A percentile compares a stretch with the other conserved stretches of the same genome.
Conservation (phyloP, 2,329 filamentous ascomycete species). For the Hypoxylon sp. region DNA sequence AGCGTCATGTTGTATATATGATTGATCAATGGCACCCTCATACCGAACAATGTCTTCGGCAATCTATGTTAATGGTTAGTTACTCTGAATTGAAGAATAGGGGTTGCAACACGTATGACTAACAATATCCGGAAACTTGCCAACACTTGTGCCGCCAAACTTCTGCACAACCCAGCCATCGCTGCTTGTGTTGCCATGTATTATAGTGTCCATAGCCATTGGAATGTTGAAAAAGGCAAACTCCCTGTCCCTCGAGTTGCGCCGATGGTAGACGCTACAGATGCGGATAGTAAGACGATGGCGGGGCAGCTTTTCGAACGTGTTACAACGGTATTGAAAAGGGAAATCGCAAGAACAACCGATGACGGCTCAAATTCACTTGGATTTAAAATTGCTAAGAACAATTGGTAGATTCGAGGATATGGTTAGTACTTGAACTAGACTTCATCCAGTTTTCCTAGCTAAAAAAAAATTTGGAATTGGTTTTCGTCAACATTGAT, state of each 20-base stretch:
- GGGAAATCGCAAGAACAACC: not conserved
- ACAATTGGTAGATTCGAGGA: not conserved
- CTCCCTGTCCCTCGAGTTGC: not conserved
- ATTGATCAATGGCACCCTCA: conserved; percentile 40
- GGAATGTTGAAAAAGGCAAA: conserved; percentile 7
- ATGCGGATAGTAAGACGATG: conserved; percentile 16
- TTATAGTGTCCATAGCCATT: conserved; percentile 33
- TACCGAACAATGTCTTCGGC: conserved; percentile 75
- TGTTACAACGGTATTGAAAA: not conserved
- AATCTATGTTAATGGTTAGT: conserved; percentile 53
- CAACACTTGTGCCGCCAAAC: conserved; percentile 93
- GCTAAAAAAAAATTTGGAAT: conserved; percentile 19
- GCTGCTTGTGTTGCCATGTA: conserved; percentile 44
- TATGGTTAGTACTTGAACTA: too few species aligned
- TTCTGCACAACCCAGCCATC: conserved; percentile 88
- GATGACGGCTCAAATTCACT: too few species aligned
- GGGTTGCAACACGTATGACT: conserved; percentile 48
- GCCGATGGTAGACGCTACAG: conserved; percentile 19
- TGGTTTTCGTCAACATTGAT: conserved; percentile 13
- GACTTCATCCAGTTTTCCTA: too few species aligned
- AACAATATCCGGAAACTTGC: conserved; percentile 84
- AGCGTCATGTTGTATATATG: conserved; percentile 22
- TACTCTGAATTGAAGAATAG: conserved; percentile 7
- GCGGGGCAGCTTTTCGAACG: conserved; percentile 27
- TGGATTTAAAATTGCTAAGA: too few species aligned